Conservation (phyloP, 352 stramenopile species). For the Plasmopara muralis region DNA sequence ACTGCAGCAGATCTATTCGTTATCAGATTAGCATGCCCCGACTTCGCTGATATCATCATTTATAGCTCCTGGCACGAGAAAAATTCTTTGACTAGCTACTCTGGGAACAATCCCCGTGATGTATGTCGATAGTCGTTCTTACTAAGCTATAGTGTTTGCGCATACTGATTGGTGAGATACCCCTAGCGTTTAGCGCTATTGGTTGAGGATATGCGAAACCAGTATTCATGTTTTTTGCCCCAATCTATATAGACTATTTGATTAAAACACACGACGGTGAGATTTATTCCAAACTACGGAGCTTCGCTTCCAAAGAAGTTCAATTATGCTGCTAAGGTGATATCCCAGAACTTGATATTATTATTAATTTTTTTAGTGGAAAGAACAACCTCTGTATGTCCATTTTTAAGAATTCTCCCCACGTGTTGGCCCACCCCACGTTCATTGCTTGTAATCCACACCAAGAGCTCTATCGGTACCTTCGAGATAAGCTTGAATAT, state of each 20-base stretch:
- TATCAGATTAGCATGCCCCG: too few relatives aligned
- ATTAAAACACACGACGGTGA: conserved; percentile 1
- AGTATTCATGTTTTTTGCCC: conserved; percentile 2
- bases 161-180: background rate
- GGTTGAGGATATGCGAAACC: conserved; percentile 2
- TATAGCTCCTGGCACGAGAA: too few relatives aligned
- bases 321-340: background rate
- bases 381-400: background rate
- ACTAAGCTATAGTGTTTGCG: conserved; percentile 1
- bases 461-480: background rate
- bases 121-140: conserved; percentile 8
- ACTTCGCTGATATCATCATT: too few relatives aligned
- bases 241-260: conserved; percentile 1
- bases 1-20: too few relatives aligned
- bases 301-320: background rate
- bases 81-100: background rate
- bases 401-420: background rate
- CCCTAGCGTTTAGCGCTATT: background rate
- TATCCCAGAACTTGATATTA: background rate
- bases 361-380: background rate
- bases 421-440: background rate
- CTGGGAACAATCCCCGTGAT: background rate
- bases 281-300: conserved; percentile 1
- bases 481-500: background rate
- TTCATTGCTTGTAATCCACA: background rate